Conservation (phyloP, 2,329 filamentous ascomycete genomes). For the Scedosporium aurantiacum region DNA sequence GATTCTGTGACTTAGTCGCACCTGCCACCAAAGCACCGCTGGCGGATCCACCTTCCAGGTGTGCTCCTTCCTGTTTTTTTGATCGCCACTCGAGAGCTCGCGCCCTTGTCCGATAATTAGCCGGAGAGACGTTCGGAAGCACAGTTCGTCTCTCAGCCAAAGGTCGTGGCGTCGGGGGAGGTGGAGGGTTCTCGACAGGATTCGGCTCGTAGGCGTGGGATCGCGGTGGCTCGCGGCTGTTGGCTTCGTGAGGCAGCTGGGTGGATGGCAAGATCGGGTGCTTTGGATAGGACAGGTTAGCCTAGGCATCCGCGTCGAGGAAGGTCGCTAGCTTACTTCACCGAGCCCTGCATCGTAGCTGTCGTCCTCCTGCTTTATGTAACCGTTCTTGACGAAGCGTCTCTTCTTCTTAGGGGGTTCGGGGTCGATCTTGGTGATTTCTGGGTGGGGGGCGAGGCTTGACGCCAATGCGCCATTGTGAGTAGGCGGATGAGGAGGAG, state of each 20-base stretch:
- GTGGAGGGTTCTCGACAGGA: not conserved
- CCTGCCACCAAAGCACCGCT: not conserved
- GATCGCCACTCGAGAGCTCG: not conserved
- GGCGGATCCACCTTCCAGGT: not conserved
- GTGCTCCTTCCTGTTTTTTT: not conserved
- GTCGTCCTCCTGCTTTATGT: not conserved
- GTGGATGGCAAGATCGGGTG: too few relatives aligned
- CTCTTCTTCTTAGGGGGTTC: not conserved
- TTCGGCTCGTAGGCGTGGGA: not conserved
- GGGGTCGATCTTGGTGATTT: not conserved
- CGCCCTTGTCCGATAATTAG: slow-evolving; percentile 1
- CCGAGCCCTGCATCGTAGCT: not conserved
- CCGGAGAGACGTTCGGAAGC: not conserved
- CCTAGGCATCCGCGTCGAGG: not conserved
- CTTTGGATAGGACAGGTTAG: too few relatives aligned
- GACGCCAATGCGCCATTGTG: not conserved
- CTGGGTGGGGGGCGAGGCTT: not conserved
- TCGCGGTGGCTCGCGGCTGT: not conserved
- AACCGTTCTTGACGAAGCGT: not conserved
- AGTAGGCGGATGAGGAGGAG: not conserved
- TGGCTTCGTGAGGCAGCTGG: not conserved
- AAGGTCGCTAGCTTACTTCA: not conserved
- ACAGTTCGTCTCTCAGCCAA: not conserved
- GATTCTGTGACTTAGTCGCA: not conserved
- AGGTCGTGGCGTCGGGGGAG: not conserved